These are phyloP conservation scores for Persicaria tinctoria DNA, from an alignment of 148 eudicot genomes.

Conservation along the genomic window DNA sequence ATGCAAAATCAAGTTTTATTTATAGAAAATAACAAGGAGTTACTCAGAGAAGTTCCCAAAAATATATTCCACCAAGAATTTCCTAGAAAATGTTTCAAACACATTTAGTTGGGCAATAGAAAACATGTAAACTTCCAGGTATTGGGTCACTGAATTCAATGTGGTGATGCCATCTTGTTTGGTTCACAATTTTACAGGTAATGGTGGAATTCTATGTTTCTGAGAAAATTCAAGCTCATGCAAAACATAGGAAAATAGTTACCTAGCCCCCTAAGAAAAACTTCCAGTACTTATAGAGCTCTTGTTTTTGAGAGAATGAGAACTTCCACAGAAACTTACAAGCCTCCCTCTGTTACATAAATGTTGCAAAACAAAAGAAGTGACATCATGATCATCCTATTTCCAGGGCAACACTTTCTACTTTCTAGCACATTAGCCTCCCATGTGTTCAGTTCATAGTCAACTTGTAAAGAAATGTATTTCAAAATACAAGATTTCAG, in stretches of 20 bases:
- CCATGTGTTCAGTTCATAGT: not conserved
- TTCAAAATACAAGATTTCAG: not conserved
- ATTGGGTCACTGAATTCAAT: not conserved
- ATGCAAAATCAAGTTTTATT: not conserved
- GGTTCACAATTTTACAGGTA: not conserved
- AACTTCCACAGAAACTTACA: not conserved
- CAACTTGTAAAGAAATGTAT: not conserved
- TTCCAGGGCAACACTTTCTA: not conserved
- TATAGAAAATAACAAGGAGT: not conserved
- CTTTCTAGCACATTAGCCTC: not conserved
- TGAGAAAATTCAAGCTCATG: not conserved
- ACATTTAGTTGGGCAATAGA: constrained; percentile 1
- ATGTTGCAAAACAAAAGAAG: not conserved
- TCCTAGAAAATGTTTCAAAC: constrained; percentile 1
- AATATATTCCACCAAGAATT: not conserved
- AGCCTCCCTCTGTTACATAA: not conserved
- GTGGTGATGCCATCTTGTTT: not conserved
- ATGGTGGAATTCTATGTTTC: not conserved
- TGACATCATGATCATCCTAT: not conserved
- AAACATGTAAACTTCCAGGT: not conserved
- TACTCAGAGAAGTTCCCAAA: not conserved
- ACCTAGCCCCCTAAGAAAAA: not conserved
- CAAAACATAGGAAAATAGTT: not conserved
- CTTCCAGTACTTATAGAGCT: not conserved
- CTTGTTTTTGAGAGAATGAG: not conserved